Percentiles rank a stretch among this genome's conserved stretches.
phyloP scores from a whole-genome alignment of 208 protist species.

The Crithidia sp. region DNA sequence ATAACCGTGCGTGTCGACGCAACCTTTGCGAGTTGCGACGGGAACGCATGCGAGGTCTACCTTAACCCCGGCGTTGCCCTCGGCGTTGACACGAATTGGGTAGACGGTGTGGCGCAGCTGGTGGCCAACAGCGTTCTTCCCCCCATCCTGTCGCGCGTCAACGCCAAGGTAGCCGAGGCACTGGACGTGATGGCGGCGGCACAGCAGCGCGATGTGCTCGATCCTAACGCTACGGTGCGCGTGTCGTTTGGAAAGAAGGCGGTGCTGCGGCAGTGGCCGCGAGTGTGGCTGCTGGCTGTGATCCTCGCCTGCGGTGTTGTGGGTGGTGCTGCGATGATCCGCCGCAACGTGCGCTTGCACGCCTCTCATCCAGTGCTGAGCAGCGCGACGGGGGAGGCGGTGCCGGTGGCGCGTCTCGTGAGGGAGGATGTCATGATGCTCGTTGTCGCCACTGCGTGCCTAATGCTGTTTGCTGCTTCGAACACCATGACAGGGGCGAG shows the following conservation, averaged over 20 bases:
- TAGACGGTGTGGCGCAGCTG: background rate
- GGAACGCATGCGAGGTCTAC: conserved; percentile 24
- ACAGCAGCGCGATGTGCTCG: background rate
- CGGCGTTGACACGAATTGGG: background rate
- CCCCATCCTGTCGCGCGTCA: background rate
- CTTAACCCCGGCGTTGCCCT: conserved; percentile 14
- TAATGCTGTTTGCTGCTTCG: conserved; percentile 49
- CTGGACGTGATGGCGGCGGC: background rate
- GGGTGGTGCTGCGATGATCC: conserved; percentile 12
- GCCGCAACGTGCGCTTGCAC: conserved; percentile 27
- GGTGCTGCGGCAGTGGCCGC: conserved; percentile 1
- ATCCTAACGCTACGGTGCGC: background rate
- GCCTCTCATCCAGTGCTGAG: conserved; percentile 17
- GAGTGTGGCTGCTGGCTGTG: background rate
- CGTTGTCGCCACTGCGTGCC: conserved; percentile 25
- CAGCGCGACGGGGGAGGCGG: conserved; percentile 11
- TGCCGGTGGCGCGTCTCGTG: conserved; percentile 37
- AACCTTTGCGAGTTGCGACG: conserved; percentile 7
- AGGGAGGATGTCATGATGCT: conserved; percentile 55
- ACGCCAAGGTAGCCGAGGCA: conserved; percentile 1
- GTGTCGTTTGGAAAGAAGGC: conserved; percentile 22
- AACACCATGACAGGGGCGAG: conserved; percentile 62
- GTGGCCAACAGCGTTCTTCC: conserved; percentile 3
- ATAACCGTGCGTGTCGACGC: conserved; percentile 1
- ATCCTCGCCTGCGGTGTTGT: conserved; percentile 1